Evolutionary conservation across 768 basidiomycete genomes (phyloP).

Genomic region (Scleroderma bovista): DNA sequence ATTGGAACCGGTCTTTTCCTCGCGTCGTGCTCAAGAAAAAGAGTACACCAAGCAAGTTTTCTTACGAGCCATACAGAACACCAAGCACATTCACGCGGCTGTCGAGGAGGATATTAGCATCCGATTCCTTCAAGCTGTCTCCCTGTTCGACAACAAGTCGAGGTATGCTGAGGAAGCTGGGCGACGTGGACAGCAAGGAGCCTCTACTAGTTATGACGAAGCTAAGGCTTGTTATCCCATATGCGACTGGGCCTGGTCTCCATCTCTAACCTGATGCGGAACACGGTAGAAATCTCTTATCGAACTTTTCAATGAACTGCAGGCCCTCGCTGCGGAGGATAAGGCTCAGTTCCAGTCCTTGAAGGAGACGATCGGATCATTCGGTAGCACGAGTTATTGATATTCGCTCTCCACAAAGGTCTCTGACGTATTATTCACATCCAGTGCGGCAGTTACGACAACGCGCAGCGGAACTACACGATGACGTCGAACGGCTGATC

Average conservation of each 20-base stretch:
- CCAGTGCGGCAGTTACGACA: conserved; percentile 42
- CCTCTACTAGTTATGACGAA: conserved; percentile 33
- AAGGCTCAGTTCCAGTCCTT: conserved; percentile 48
- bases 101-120: conserved; percentile 31
- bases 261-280: conserved; percentile 11
- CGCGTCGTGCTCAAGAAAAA: conserved; percentile 25
- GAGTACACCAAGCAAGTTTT: conserved; percentile 29
- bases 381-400: conserved; percentile 34
- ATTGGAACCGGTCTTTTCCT: conserved; percentile 35
- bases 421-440: conserved; percentile 6
- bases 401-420: background rate
- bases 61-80: conserved; percentile 31
- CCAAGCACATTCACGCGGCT: conserved; percentile 31
- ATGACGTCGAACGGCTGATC: conserved; percentile 47
- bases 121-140: conserved; percentile 34
- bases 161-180: conserved; percentile 45
- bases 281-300: conserved; percentile 37
- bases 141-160: conserved; percentile 50
- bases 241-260: background rate
- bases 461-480: conserved; percentile 41
- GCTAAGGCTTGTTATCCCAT: conserved; percentile 37
- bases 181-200: conserved; percentile 39
- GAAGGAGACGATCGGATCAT: conserved; percentile 37
- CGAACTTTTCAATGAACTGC: conserved; percentile 39
- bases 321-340: conserved; percentile 43